Conservation (phyloP, 352 stramenopile species). For the Phytopythium montanum region DNA sequence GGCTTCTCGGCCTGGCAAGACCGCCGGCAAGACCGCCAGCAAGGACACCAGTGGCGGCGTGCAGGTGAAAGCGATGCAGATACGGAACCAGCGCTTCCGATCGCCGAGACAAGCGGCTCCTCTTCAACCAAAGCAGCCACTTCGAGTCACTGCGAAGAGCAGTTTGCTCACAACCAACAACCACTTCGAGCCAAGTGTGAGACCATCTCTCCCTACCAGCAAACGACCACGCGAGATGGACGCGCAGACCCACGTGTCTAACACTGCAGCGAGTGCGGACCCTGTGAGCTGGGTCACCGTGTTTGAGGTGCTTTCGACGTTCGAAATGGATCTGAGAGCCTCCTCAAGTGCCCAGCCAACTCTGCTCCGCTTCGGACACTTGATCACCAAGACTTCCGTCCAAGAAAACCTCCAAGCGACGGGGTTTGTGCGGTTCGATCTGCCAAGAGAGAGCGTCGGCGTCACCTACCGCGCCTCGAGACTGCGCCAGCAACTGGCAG, state of each 20-base stretch:
- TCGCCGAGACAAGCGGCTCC: neutral
- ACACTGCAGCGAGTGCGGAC: neutral
- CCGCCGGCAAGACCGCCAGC: neutral
- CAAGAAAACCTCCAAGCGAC: neutral
- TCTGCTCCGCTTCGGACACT: slow-evolving; percentile 5
- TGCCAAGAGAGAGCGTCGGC: neutral
- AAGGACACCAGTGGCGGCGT: slow-evolving; percentile 2
- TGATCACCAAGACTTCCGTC: neutral
- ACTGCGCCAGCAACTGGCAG: slow-evolving; percentile 25
- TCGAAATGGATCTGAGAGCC: neutral
- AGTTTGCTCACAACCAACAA: neutral
- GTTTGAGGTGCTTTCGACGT: slow-evolving; percentile 22
- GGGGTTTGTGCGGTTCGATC: neutral
- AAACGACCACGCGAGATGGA: neutral
- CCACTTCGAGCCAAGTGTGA: neutral
- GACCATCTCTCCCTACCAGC: too few relatives aligned
- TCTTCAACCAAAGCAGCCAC: neutral
- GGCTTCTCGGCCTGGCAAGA: neutral
- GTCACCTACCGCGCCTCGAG: slow-evolving; percentile 2
- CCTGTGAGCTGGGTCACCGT: slow-evolving; percentile 19
- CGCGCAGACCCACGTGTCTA: neutral
- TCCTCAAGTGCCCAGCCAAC: neutral
- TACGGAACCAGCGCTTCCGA: slow-evolving; percentile 1
- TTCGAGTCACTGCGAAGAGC: neutral
- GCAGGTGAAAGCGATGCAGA: neutral